Conservation (phyloP, 164 flowering plant species). For the Vitis rupestris region DNA sequence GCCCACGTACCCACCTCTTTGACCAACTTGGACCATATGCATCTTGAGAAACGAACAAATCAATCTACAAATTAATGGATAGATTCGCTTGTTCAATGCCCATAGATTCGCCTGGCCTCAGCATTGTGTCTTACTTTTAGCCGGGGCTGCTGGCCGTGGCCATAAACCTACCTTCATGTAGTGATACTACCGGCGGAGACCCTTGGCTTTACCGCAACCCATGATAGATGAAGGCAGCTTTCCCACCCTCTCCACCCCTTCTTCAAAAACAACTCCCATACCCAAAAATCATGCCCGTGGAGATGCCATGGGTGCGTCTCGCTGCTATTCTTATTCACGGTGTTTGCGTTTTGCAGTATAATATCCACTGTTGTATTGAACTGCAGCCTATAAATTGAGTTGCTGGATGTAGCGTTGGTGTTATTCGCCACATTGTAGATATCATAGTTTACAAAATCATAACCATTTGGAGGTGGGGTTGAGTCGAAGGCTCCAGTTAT, state of each 20-base stretch:
- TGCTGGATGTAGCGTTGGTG: slow-evolving; percentile 44
- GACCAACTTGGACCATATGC: no score
- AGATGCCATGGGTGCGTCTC: slow-evolving; percentile 95
- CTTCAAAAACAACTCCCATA: slow-evolving; percentile 71
- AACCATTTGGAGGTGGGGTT: slow-evolving; percentile 53
- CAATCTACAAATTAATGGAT: no score
- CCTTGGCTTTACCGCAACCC: no score
- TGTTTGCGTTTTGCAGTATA: slow-evolving; percentile 67
- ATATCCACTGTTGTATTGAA: slow-evolving; percentile 67
- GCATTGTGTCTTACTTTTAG: no score
- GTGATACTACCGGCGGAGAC: no score
- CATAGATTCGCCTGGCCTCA: no score
- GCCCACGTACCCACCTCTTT: no score
- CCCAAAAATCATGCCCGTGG: slow-evolving; percentile 96
- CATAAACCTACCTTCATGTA: no score
- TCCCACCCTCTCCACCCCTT: slow-evolving; percentile 49
- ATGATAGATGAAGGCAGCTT: slow-evolving; percentile 30
- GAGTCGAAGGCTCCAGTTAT: slow-evolving; percentile 37
- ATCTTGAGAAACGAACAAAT: no score
- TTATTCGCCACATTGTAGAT: slow-evolving; percentile 34
- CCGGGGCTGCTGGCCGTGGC: no score
- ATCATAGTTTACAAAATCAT: slow-evolving; percentile 43
- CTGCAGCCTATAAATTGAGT: slow-evolving; percentile 41
- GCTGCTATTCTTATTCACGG: slow-evolving; percentile 39
- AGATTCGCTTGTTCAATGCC: no score